phyloP scores from a whole-genome alignment of 176 grass and related monocot species.

The Paspalum notatum region DNA sequence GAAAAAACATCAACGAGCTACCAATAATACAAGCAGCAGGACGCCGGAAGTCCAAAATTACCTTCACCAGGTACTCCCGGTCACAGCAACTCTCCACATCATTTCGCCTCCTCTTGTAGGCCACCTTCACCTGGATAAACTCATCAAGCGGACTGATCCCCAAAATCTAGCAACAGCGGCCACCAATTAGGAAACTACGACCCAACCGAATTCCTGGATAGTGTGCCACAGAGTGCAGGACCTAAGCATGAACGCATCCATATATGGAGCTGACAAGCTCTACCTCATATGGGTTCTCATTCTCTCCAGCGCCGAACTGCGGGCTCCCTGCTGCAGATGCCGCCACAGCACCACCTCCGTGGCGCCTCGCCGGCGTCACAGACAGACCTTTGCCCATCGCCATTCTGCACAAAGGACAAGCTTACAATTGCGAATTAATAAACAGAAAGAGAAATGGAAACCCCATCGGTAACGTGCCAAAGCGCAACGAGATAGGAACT shows the following conservation, averaged over 20 bases:
- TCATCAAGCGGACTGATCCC: constrained; percentile 62
- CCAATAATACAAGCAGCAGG: not conserved
- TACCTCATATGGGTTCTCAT: constrained; percentile 66
- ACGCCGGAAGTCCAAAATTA: constrained; percentile 32
- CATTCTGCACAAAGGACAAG: not conserved
- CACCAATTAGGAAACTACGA: constrained; percentile 7
- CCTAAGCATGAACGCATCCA: constrained; percentile 19
- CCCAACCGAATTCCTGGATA: not conserved
- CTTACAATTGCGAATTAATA: too few species aligned
- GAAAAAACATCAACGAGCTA: not conserved
- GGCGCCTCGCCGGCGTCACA: constrained; percentile 21
- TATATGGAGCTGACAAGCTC: not conserved
- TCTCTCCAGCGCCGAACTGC: constrained; percentile 34
- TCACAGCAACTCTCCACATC: constrained; percentile 52
- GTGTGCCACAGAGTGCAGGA: not conserved
- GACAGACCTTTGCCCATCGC: not conserved
- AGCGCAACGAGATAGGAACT: not conserved
- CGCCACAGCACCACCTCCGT: constrained; percentile 34
- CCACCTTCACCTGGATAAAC: constrained; percentile 63
- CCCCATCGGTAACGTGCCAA: not conserved
- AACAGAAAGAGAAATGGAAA: not conserved
- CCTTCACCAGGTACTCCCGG: constrained; percentile 46
- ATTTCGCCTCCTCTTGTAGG: constrained; percentile 53
- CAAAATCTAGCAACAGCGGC: constrained; percentile 47
- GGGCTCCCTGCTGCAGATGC: constrained; percentile 49